phyloP scores from a whole-genome alignment of 805 yeast species.

The Candida vaughaniae region DNA sequence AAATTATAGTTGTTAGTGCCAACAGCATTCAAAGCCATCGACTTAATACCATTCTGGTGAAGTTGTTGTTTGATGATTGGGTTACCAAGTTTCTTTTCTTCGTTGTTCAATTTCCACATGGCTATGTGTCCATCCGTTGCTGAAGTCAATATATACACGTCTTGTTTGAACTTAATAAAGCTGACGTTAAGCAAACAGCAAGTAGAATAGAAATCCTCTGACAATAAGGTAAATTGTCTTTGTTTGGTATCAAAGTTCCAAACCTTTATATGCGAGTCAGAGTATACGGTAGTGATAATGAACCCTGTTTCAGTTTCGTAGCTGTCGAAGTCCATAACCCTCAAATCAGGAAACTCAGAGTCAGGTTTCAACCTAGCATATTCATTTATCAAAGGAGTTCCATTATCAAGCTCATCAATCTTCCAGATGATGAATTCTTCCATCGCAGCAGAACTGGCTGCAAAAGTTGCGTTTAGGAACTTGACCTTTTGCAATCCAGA shows the following conservation, averaged over 20 bases:
- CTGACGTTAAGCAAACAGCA: slow-evolving; percentile 74
- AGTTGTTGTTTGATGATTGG: slow-evolving; percentile 46
- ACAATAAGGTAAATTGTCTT: slow-evolving; percentile 42
- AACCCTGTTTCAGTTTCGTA: slow-evolving; percentile 45
- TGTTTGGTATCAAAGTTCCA: slow-evolving; percentile 50
- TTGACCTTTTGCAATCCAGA: slow-evolving; percentile 82
- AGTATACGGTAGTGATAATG: slow-evolving; percentile 69
- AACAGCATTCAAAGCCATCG: slow-evolving; percentile 33
- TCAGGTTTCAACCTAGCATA: slow-evolving; percentile 56
- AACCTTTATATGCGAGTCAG: slow-evolving; percentile 74
- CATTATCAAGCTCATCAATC: slow-evolving; percentile 33
- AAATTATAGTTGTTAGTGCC: slow-evolving; percentile 25
- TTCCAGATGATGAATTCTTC: slow-evolving; percentile 89
- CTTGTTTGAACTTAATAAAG: slow-evolving; percentile 32
- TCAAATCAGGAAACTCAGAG: slow-evolving; percentile 67
- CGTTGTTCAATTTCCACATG: slow-evolving; percentile 45
- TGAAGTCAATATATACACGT: slow-evolving; percentile 48
- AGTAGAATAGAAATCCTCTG: slow-evolving; percentile 57
- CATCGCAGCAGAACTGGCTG: slow-evolving; percentile 66
- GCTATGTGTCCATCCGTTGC: slow-evolving; percentile 84
- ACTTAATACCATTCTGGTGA: slow-evolving; percentile 86
- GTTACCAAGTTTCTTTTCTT: slow-evolving; percentile 18
- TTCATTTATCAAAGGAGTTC: slow-evolving; percentile 47
- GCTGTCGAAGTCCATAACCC: slow-evolving; percentile 83
- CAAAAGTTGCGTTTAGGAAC: slow-evolving; percentile 50